Percentiles rank a stretch among this genome's conserved stretches.
Conservation (phyloP, 2,329 filamentous ascomycete species). For the Hymenoscyphus infarciens region DNA sequence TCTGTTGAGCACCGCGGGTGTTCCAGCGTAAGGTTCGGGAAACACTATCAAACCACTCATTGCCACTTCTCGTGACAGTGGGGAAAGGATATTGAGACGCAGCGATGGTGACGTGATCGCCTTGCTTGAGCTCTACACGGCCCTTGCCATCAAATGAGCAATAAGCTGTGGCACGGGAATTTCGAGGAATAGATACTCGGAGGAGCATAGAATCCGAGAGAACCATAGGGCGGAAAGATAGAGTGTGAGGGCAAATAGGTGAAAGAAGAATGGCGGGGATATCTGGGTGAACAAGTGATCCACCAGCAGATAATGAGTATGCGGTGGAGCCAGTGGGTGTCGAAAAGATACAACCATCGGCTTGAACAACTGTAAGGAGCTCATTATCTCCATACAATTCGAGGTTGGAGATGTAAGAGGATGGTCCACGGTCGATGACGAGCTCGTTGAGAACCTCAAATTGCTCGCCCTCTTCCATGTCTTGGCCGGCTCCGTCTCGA, state of each 20-base stretch:
- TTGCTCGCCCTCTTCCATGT: constrained; percentile 83
- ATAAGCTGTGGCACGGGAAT: constrained; percentile 88
- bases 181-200: constrained; percentile 78
- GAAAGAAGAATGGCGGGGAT: constrained; percentile 96
- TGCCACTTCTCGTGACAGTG: constrained; percentile 83
- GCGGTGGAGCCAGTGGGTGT: constrained; percentile 94
- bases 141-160: constrained; percentile 98
- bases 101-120: constrained; percentile 93
- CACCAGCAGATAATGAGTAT: constrained; percentile 92
- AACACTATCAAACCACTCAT: constrained; percentile 96
- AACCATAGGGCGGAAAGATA: constrained; percentile 97
- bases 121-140: constrained; percentile 85
- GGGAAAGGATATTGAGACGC: constrained; percentile 97
- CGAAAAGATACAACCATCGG: constrained; percentile 95
- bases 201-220: constrained; percentile 92
- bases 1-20: constrained; percentile 85
- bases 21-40: constrained; percentile 93
- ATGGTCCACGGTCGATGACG: constrained; percentile 95
- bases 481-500: constrained; percentile 62
- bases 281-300: constrained; percentile 91
- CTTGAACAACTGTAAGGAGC: constrained; percentile 90
- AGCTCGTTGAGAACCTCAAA: constrained; percentile 98
- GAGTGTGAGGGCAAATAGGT: constrained; percentile 93
- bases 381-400: constrained; percentile 96
- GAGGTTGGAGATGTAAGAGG: constrained; percentile 93